Percentiles rank a stretch among this genome's conserved stretches.
phyloP scores from a whole-genome alignment of 2,329 filamentous ascomycete genomes.

The Spiromastix sp. region DNA sequence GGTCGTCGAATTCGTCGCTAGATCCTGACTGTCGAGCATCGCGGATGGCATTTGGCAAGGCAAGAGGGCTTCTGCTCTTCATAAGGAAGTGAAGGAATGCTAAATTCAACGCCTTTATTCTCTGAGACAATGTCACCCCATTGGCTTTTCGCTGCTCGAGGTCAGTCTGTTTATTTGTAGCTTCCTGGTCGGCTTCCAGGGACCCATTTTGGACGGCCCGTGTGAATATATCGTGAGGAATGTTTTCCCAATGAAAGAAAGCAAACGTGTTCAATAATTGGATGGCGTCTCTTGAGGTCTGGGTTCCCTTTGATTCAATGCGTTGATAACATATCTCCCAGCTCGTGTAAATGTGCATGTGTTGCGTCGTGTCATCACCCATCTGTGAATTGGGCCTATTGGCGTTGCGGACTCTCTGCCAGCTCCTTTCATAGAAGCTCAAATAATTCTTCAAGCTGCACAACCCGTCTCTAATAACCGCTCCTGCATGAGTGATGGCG shows the following conservation, averaged over 20 bases:
- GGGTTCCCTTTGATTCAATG: conserved; percentile 11
- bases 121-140: too few relatives aligned
- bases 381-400: conserved; percentile 4
- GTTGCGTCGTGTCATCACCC: too few relatives aligned
- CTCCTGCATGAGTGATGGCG: conserved; percentile 19
- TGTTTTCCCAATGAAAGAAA: conserved; percentile 19
- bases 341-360: conserved; percentile 18
- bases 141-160: too few relatives aligned
- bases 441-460: conserved; percentile 18
- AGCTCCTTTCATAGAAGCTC: conserved; percentile 9
- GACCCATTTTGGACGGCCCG: conserved; percentile 6
- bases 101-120: too few relatives aligned
- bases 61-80: conserved; percentile 3
- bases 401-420: too few relatives aligned
- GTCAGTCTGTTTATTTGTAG: too few relatives aligned
- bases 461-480: conserved; percentile 12
- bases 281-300: conserved; percentile 14
- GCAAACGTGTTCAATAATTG: conserved; percentile 13
- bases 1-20: conserved; percentile 4
- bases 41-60: neutral
- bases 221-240: conserved; percentile 13
- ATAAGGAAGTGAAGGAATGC: too few relatives aligned
- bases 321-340: conserved; percentile 20
- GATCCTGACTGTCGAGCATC: conserved; percentile 5
- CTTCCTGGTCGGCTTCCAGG: too few relatives aligned